Conservation (phyloP, 345 rosid genomes). For the Syzygium aqueum region DNA sequence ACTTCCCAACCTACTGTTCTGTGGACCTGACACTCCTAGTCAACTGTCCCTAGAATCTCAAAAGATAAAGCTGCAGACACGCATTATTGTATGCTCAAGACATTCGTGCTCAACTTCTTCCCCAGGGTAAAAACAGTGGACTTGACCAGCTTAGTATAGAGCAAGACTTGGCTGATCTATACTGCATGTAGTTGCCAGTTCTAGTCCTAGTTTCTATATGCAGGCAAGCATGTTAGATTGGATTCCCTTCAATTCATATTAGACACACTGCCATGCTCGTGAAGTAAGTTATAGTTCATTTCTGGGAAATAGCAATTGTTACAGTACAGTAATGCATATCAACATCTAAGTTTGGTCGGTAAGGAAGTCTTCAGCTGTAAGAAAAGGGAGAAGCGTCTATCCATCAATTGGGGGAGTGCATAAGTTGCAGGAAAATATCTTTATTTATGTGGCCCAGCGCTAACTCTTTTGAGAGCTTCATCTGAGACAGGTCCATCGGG, state of each 20-base stretch:
- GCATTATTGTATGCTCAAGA: background rate
- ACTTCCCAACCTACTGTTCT: too few species aligned
- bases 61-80: background rate
- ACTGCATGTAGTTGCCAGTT: background rate
- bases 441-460: conserved; percentile 46
- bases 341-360: background rate
- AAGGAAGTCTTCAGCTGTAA: background rate
- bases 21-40: background rate
- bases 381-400: background rate
- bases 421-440: background rate
- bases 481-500: conserved; percentile 63
- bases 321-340: background rate
- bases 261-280: background rate
- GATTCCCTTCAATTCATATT: background rate
- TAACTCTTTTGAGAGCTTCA: conserved; percentile 66
- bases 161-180: background rate
- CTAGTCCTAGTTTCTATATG: background rate
- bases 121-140: background rate
- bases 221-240: background rate
- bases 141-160: background rate
- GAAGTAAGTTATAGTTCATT: background rate
- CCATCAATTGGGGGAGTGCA: background rate
- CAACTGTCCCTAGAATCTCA: background rate
- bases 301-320: background rate
- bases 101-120: background rate